Conservation (phyloP, 331 rosid genomes). For the Quercus lobata region DNA sequence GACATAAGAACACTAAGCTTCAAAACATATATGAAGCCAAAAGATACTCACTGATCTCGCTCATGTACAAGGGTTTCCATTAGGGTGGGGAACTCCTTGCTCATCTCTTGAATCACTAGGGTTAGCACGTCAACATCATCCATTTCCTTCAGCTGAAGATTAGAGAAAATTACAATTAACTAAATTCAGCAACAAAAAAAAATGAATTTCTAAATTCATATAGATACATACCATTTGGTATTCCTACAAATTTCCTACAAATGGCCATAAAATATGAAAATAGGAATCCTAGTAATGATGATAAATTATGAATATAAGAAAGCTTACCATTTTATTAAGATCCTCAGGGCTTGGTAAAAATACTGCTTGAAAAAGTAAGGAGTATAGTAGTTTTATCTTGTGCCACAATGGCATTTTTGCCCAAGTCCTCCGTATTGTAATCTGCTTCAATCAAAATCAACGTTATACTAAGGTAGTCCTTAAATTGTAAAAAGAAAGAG, state of each 20-base stretch:
- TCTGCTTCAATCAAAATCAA: slow-evolving; percentile 44
- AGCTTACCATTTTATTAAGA: slow-evolving; percentile 69
- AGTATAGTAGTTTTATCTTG: slow-evolving; percentile 69
- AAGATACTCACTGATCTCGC: slow-evolving; percentile 76
- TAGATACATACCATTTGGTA: background rate
- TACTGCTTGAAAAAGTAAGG: slow-evolving; percentile 70
- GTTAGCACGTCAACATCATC: slow-evolving; percentile 89
- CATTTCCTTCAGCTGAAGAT: slow-evolving; percentile 80
- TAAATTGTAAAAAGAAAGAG: background rate
- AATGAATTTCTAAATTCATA: background rate
- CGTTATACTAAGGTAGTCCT: slow-evolving; percentile 14
- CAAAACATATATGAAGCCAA: slow-evolving; percentile 6
- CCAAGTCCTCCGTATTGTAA: slow-evolving; percentile 88
- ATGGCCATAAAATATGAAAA: background rate
- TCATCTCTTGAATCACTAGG: slow-evolving; percentile 86
- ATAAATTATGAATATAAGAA: slow-evolving; percentile 10
- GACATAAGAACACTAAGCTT: slow-evolving; percentile 7
- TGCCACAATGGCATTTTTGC: slow-evolving; percentile 92
- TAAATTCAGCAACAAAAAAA: slow-evolving; percentile 6
- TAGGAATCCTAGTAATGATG: slow-evolving; percentile 4
- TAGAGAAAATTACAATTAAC: slow-evolving; percentile 22
- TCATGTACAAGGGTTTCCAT: slow-evolving; percentile 95
- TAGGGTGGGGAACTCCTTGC: slow-evolving; percentile 85
- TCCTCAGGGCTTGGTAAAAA: slow-evolving; percentile 79
- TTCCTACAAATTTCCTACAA: background rate